Percentiles rank a stretch among this genome's conserved stretches.
phyloP scores from a whole-genome alignment of 139 green algal genomes.

The Coelastrella sp. region DNA sequence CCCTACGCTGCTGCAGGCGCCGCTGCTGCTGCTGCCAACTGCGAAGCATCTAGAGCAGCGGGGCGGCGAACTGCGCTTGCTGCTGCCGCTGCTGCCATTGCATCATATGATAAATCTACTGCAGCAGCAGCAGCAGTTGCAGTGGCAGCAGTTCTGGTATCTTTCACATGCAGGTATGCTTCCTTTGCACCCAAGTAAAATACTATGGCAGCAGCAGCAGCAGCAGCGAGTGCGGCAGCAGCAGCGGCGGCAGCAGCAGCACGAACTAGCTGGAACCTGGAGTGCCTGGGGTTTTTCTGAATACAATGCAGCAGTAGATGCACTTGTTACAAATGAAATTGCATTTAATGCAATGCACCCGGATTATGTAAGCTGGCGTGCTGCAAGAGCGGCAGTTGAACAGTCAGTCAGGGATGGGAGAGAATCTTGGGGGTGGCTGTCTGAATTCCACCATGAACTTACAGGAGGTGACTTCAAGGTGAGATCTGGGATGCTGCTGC shows the following conservation, averaged over 20 bases:
- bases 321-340: not conserved
- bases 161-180: not conserved
- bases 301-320: not conserved
- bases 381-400: not conserved
- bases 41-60: conserved; percentile 2
- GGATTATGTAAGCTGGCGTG: not conserved
- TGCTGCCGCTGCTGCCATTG: not conserved
- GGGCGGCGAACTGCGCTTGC: not conserved
- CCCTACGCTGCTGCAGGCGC: not conserved
- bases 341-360: not conserved
- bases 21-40: not conserved
- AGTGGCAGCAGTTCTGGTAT: conserved; percentile 7
- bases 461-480: not conserved
- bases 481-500: too few species aligned
- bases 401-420: not conserved
- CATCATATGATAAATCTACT: not conserved
- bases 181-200: not conserved
- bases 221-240: not conserved
- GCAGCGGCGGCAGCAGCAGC: not conserved
- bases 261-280: not conserved
- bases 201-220: not conserved
- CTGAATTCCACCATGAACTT: not conserved
- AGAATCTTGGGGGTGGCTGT: not conserved
- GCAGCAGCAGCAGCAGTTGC: conserved; percentile 18
- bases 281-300: not conserved